Conservation (phyloP, 495 filamentous ascomycete species). For the Penicillium roqueforti region DNA sequence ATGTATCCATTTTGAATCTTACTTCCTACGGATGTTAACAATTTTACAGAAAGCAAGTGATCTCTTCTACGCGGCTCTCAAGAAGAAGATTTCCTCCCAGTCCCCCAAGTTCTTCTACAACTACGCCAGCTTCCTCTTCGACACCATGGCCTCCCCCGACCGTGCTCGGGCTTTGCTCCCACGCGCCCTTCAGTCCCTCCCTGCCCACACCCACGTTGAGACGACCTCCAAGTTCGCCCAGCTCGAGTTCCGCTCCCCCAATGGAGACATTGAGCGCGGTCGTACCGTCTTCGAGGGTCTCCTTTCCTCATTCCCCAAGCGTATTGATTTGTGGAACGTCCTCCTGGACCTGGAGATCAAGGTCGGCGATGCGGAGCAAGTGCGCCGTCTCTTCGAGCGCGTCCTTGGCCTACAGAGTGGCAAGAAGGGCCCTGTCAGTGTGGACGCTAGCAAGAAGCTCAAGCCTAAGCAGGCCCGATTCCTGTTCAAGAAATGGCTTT, state of each 20-base stretch:
- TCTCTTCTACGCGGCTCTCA: conserved; percentile 78
- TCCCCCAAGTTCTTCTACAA: conserved; percentile 82
- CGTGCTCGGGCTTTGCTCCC: conserved; percentile 76
- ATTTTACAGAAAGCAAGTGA: conserved; percentile 73
- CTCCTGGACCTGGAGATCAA: conserved; percentile 81
- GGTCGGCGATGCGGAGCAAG: conserved; percentile 56
- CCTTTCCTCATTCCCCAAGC: conserved; percentile 78
- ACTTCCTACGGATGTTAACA: conserved; percentile 27
- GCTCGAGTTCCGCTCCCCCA: conserved; percentile 79
- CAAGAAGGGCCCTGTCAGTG: conserved; percentile 49
- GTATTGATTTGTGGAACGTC: conserved; percentile 87
- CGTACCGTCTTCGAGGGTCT: conserved; percentile 92
- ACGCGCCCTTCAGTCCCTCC: conserved; percentile 81
- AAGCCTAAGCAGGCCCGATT: conserved; percentile 70
- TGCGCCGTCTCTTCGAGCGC: conserved; percentile 77
- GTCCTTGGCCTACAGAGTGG: conserved; percentile 52
- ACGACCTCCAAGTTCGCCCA: conserved; percentile 83
- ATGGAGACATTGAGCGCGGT: conserved; percentile 85
- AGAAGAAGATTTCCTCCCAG: conserved; percentile 73
- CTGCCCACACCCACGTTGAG: conserved; percentile 62
- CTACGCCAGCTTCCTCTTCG: conserved; percentile 89
- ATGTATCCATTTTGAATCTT: conserved; percentile 17
- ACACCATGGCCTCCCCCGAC: conserved; percentile 59
- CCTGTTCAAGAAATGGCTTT: conserved; percentile 80
- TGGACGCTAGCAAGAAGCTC: conserved; percentile 44